Evolutionary conservation across 2,329 filamentous ascomycete species (phyloP).

Genomic region (Beauveria asiatica): DNA sequence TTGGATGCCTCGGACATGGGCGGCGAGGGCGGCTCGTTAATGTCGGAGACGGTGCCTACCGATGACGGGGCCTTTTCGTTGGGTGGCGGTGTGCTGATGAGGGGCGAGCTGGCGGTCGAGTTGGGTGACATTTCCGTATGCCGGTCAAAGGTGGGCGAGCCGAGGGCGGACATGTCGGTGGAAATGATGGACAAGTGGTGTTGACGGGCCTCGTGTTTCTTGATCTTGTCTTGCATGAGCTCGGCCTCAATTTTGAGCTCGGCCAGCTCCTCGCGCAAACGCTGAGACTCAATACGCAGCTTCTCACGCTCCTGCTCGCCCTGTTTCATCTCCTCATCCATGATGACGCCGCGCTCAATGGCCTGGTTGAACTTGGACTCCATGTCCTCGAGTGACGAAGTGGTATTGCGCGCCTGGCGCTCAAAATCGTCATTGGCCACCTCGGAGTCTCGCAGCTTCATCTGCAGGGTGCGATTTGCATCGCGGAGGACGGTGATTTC

Average conservation of each 20-base stretch:
- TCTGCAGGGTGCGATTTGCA: constrained; percentile 67
- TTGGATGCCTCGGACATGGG: constrained; percentile 81
- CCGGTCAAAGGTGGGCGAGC: constrained; percentile 65
- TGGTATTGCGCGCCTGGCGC: constrained; percentile 89
- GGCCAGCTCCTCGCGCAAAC: constrained; percentile 80
- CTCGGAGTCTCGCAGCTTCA: constrained; percentile 87
- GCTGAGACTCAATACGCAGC: constrained; percentile 82
- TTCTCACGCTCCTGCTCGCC: constrained; percentile 87
- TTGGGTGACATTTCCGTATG: constrained; percentile 65
- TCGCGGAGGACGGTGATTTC: constrained; percentile 91
- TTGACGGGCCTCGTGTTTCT: constrained; percentile 51
- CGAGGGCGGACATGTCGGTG: constrained; percentile 54
- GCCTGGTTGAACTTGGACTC: constrained; percentile 95
- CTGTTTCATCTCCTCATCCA: constrained; percentile 88
- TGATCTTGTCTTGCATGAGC: constrained; percentile 88
- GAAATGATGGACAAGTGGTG: constrained; percentile 48
- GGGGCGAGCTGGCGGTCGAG: constrained; percentile 85
- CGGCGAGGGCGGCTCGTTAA: constrained; percentile 82
- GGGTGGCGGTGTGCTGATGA: constrained; percentile 76
- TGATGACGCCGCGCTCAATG: constrained; percentile 83
- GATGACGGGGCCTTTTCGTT: constrained; percentile 51
- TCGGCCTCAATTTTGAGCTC: constrained; percentile 94
- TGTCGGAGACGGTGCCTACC: constrained; percentile 50
- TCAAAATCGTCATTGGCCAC: constrained; percentile 98
- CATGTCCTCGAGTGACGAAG: constrained; percentile 90